phyloP scores from a whole-genome alignment of 441 rosid species.

The Croton laevigatus region DNA sequence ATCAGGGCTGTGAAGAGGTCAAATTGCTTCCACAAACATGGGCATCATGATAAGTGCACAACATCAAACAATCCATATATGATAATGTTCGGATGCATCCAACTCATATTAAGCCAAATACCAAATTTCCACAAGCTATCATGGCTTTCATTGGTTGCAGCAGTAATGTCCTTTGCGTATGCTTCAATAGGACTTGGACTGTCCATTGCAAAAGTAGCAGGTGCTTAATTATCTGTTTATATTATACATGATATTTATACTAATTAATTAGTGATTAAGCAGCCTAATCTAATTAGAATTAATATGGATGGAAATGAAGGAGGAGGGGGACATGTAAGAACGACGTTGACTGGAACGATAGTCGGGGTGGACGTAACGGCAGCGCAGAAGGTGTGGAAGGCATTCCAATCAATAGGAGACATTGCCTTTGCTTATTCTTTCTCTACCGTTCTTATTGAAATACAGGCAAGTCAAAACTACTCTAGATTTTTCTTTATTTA shows the following conservation, averaged over 20 bases:
- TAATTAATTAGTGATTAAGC: not conserved
- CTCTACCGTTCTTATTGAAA: conserved; percentile 77
- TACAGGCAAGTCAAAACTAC: conserved; percentile 53
- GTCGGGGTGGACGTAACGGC: conserved; percentile 73
- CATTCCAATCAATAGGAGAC: conserved; percentile 79
- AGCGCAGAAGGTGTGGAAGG: conserved; percentile 70
- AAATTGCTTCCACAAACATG: conserved; percentile 77
- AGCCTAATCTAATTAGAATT: not conserved
- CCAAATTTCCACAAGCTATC: conserved; percentile 85
- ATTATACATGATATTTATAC: not conserved
- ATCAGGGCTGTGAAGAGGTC: conserved; percentile 81
- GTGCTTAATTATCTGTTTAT: conserved; percentile 32
- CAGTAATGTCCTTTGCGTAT: conserved; percentile 82
- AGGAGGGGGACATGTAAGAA: conserved; percentile 40
- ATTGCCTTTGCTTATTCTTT: conserved; percentile 83
- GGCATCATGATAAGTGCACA: conserved; percentile 55
- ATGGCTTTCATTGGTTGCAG: conserved; percentile 85
- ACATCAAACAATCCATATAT: conserved; percentile 65
- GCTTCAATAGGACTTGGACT: conserved; percentile 73
- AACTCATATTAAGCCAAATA: conserved; percentile 73
- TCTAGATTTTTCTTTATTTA: not conserved
- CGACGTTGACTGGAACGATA: conserved; percentile 51
- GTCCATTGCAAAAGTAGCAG: conserved; percentile 63
- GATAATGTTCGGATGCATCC: conserved; percentile 64
- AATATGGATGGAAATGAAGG: conserved; percentile 18